These are phyloP conservation scores for Rhodotorula kratochvilovae DNA, from an alignment of 768 basidiomycete species.

Conservation along the genomic window DNA sequence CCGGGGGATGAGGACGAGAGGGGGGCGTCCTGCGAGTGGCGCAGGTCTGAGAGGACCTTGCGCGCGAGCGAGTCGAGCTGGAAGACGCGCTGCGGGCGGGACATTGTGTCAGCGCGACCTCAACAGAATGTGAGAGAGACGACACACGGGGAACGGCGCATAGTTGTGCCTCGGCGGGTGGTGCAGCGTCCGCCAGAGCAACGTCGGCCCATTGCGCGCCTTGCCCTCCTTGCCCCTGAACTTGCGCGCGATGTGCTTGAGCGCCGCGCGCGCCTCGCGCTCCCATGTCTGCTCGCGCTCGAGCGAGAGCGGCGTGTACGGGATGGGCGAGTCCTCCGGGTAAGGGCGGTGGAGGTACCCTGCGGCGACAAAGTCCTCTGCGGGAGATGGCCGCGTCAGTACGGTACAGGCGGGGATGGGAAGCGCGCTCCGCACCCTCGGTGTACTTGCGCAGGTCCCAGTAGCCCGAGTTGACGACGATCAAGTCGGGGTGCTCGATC, in stretches of 20 bases:
- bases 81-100: conserved; percentile 27
- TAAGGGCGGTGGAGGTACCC: conserved; percentile 34
- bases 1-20: not conserved
- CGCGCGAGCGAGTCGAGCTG: conserved; percentile 34
- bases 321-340: conserved; percentile 37
- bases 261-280: conserved; percentile 31
- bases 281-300: conserved; percentile 32
- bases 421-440: conserved; percentile 14
- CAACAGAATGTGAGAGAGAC: too few species aligned
- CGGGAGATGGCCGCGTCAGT: not conserved
- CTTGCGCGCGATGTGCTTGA: conserved; percentile 21
- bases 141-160: conserved; percentile 33
- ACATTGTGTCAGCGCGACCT: too few species aligned
- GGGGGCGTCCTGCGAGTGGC: not conserved
- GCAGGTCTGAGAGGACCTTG: conserved; percentile 37
- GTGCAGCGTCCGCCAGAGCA: conserved; percentile 36
- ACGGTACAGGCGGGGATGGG: too few species aligned
- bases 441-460: conserved; percentile 39
- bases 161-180: conserved; percentile 40
- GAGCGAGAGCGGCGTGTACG: conserved; percentile 30
- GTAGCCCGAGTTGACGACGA: conserved; percentile 39
- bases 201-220: conserved; percentile 27
- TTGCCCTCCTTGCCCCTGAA: conserved; percentile 28
- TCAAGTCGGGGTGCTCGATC: conserved; percentile 34
- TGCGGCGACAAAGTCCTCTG: conserved; percentile 39